A percentile compares a stretch with the other conserved stretches of the same genome.
Evolutionary conservation across 768 basidiomycete genomes (phyloP).

Genomic region (Boletus subparvulus): DNA sequence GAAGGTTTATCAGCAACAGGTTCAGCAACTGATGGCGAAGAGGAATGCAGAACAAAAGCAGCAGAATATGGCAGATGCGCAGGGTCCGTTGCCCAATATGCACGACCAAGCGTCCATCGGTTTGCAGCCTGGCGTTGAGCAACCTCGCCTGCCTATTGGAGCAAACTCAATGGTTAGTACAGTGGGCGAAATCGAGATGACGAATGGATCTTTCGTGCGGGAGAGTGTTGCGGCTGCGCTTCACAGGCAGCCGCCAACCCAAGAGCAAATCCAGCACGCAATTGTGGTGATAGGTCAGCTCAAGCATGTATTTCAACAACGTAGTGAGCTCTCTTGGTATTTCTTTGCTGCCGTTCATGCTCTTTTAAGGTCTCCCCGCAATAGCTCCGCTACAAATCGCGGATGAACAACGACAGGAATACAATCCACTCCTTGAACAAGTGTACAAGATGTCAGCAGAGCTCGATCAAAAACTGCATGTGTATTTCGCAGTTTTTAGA

Average conservation of each 20-base stretch:
- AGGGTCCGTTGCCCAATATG: constrained; percentile 16
- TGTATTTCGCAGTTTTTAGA: constrained; percentile 47
- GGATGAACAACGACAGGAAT: constrained; percentile 55
- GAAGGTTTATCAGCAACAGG: constrained; percentile 30
- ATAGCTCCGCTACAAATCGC: constrained; percentile 43
- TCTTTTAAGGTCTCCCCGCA: constrained; percentile 34
- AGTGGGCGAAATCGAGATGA: constrained; percentile 18
- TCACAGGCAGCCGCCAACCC: constrained; percentile 20
- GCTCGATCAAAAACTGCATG: constrained; percentile 49
- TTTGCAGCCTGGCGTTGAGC: constrained; percentile 17
- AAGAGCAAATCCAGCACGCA: constrained; percentile 36
- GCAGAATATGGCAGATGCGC: constrained; percentile 20
- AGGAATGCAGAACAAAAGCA: constrained; percentile 24
- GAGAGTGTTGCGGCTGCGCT: constrained; percentile 5
- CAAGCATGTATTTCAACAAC: constrained; percentile 36
- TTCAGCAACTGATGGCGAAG: constrained; percentile 19
- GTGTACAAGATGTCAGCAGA: constrained; percentile 46
- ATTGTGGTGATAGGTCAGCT: constrained; percentile 27
- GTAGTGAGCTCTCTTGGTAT: constrained; percentile 24
- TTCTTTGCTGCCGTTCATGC: constrained; percentile 10
- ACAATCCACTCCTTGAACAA: constrained; percentile 49
- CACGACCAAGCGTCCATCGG: constrained; percentile 22
- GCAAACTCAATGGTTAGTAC: constrained; percentile 11
- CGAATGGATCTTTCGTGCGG: constrained; percentile 8
- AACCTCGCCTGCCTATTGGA: constrained; percentile 11